phyloP scores from a whole-genome alignment of 208 protist species.

The Phytomonas serpens region DNA sequence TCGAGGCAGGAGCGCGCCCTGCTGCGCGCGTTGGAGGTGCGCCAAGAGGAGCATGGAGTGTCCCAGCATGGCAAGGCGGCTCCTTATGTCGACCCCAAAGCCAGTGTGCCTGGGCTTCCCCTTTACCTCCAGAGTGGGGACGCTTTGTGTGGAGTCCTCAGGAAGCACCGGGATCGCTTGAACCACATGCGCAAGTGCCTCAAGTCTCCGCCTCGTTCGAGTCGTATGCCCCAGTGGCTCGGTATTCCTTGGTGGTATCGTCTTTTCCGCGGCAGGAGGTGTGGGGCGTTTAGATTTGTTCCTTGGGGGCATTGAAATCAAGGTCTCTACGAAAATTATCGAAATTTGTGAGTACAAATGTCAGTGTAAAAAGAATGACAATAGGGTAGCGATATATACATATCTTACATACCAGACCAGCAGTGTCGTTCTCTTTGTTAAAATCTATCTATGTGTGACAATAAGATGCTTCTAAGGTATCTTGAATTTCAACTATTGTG shows the following conservation, averaged over 20 bases:
- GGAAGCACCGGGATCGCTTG: not conserved
- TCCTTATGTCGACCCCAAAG: not conserved
- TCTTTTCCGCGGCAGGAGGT: not conserved
- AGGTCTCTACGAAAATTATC: not conserved
- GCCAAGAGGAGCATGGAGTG: conserved; percentile 68
- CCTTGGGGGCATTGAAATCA: not conserved
- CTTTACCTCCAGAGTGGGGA: not conserved
- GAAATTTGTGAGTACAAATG: not conserved
- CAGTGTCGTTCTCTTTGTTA: not conserved
- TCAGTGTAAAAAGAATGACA: not conserved
- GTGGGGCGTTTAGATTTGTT: not conserved
- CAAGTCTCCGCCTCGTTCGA: not conserved
- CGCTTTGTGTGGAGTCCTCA: not conserved
- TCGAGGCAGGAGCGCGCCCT: conserved; percentile 18
- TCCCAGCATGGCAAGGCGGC: conserved; percentile 40
- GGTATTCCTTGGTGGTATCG: not conserved
- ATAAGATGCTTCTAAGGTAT: not conserved
- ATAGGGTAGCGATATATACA: not conserved
- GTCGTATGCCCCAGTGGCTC: not conserved
- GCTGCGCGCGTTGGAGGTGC: conserved; percentile 58
- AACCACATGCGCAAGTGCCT: not conserved
- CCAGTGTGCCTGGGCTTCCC: not conserved
- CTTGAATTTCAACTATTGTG: not conserved
- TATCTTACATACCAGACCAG: not conserved
- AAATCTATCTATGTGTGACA: not conserved